Evolutionary conservation across 768 basidiomycete genomes (phyloP), one percentile per base, ranked within the genome.

Genomic region (Mycena pura): DNA sequence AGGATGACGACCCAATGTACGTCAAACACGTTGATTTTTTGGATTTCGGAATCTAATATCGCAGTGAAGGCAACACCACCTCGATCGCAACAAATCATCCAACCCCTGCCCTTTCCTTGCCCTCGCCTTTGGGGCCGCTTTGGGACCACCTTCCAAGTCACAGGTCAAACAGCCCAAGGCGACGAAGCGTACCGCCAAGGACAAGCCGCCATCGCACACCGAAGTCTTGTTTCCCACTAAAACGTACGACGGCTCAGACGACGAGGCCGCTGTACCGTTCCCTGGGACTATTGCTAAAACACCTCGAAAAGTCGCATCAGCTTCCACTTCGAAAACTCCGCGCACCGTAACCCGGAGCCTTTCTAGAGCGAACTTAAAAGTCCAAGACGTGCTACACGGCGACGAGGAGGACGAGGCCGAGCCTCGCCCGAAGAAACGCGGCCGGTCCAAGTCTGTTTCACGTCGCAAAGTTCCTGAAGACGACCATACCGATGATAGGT

Each of bases 1-100:
- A 82, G 27, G 86, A 85, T 14, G 96, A 99, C 72, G 88, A 96
- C 74, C 96, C 96, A 14, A 71, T 88, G 96, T 97, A 74, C 58
- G 91, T 77, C 11, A 29, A 36, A 19, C 31, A 25, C n/a, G 53
- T 15, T n/a, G 29, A 63, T 47, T 34, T 40, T 19, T 34, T 27
- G 47, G 34, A 48, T 21, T 21, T 22, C 34, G 41, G 32, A 52
- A 29, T 53, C 55, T 39, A 50, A 60, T 41, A 55, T 43, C 64
- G 54, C 32, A 40, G 41, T 56, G 61, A 68, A 93, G 91, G 62
- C 82, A 89, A 69, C 90, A 94, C 68, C 93, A 96, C 68, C 81
- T 81, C n/a, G 83, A 82, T 60, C 89, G 92, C 47, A 80, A 79
- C 48, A 86, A 86, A 72, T 77, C 80, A 0, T 75, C 76, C 28